Evolutionary conservation across 2,329 filamentous ascomycete species (phyloP).

Genomic region (Phyllosticta paracitricarpa): DNA sequence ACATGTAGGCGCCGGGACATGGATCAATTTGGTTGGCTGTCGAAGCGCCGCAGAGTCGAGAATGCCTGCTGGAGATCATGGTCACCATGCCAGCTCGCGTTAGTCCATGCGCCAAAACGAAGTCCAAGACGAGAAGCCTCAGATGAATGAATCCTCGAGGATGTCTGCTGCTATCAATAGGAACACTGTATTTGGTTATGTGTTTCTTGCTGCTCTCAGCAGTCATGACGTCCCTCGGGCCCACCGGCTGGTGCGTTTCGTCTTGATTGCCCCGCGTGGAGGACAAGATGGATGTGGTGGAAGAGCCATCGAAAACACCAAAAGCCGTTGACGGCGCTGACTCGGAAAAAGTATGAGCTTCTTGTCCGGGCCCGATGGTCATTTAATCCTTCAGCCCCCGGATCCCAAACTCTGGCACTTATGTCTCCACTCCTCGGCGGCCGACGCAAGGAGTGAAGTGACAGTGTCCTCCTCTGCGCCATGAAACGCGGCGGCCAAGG

Average conservation of each 20-base stretch:
- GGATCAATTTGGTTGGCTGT: constrained; percentile 24
- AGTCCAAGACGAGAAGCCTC: background rate
- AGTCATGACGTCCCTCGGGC: background rate
- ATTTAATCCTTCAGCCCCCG: no score
- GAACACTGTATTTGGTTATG: background rate
- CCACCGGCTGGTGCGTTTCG: background rate
- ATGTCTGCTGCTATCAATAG: background rate
- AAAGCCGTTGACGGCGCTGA: background rate
- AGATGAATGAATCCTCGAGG: background rate
- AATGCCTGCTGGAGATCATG: constrained; percentile 7
- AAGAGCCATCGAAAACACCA: background rate
- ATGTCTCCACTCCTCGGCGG: background rate
- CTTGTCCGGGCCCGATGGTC: no score
- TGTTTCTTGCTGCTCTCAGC: background rate
- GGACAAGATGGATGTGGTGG: background rate
- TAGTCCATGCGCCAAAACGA: background rate
- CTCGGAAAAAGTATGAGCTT: background rate
- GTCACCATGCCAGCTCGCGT: background rate
- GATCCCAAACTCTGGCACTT: background rate
- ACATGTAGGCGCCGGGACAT: constrained; percentile 14
- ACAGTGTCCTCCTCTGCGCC: background rate
- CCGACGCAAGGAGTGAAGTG: background rate
- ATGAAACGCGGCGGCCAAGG: background rate
- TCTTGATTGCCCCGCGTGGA: background rate
- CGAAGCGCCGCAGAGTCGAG: constrained; percentile 10